Evolutionary conservation across 345 rosid species (phyloP), one percentile per base, ranked within the genome.

Genomic region (Microthlaspi erraticum): DNA sequence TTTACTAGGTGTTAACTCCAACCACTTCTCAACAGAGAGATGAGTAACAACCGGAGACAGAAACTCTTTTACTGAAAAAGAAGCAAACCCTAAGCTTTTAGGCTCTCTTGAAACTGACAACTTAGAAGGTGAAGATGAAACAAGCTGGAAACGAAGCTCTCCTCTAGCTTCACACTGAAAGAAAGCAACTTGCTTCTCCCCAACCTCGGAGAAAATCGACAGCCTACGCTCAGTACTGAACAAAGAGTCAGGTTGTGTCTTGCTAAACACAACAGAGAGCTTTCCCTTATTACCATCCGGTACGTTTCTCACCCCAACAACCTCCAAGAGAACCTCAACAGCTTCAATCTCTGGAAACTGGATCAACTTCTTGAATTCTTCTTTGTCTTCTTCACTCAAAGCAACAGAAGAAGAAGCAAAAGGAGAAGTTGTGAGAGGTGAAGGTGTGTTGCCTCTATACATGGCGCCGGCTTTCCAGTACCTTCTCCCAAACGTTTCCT

Each of bases 381-480:
- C 78, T 6, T 74, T 37, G 37, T 67, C 46, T 72, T 81, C 76
- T 79, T 82, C 79, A 65, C 56, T 49, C 57, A 76, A 71, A 64
- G 41, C 49, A 43, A 76, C 41, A 66, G 86, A 78, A 26, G 86
- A 78, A 26, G 29, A 2, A 31, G 71, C 45, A 76, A 41, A 79
- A 60, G 89, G 88, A 64, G 71, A 75, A 19, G 39, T 71, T 29
- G 87, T 72, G 64, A 94, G 73, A 64, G 99, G 85, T 77, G 85
- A 64, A 48, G 99, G 98, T 44, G 82, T 64, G 43, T 41, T 73
- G 60, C 97, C 99, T 80, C 88, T 77, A 76, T 92, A 85, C 98
- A 94, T 91, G 14, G 93, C 97, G 70, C 99, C 97, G 17, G 96
- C 98, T 84, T 78, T 91, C 89, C 92, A 82, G 70, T 94, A 94